Conservation (phyloP, 2,329 filamentous ascomycete genomes). For the Cytospora paraplurivora region DNA sequence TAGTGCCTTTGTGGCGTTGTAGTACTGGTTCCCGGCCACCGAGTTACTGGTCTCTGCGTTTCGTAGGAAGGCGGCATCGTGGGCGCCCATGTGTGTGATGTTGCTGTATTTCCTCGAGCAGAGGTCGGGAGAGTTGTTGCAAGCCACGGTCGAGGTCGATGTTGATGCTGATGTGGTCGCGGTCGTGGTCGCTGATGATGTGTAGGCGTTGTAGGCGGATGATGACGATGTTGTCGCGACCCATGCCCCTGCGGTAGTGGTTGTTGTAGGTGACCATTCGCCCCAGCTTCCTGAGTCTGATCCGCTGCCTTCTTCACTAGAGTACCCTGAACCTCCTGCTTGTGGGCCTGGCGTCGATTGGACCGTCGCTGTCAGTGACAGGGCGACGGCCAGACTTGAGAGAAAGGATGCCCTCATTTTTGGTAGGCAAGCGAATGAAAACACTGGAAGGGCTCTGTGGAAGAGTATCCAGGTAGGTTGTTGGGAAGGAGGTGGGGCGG, state of each 20-base stretch:
- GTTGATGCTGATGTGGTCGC: constrained; percentile 13
- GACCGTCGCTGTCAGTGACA: constrained; percentile 25
- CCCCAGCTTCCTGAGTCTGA: constrained; percentile 7
- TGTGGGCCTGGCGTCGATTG: constrained; percentile 21
- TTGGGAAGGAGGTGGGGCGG: background rate
- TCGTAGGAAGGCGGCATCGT: constrained; percentile 72
- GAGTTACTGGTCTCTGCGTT: constrained; percentile 63
- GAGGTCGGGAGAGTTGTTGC: constrained; percentile 79
- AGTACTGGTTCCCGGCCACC: constrained; percentile 71
- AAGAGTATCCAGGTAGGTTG: constrained; percentile 1
- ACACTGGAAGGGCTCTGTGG: background rate
- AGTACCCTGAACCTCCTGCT: constrained; percentile 13
- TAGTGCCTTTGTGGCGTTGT: constrained; percentile 71
- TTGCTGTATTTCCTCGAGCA: constrained; percentile 73
- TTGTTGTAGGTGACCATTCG: constrained; percentile 15
- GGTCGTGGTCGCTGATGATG: constrained; percentile 8
- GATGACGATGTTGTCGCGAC: constrained; percentile 13
- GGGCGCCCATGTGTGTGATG: constrained; percentile 76
- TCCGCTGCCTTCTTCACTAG: constrained; percentile 7
- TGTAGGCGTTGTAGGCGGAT: constrained; percentile 9
- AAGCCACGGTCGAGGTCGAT: constrained; percentile 51
- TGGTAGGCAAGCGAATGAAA: background rate
- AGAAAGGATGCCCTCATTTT: constrained; percentile 21
- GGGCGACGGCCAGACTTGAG: constrained; percentile 15
- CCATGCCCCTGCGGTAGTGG: constrained; percentile 3